phyloP scores from a whole-genome alignment of 2,329 filamentous ascomycete species.

The Phaeoacremonium minimum region DNA sequence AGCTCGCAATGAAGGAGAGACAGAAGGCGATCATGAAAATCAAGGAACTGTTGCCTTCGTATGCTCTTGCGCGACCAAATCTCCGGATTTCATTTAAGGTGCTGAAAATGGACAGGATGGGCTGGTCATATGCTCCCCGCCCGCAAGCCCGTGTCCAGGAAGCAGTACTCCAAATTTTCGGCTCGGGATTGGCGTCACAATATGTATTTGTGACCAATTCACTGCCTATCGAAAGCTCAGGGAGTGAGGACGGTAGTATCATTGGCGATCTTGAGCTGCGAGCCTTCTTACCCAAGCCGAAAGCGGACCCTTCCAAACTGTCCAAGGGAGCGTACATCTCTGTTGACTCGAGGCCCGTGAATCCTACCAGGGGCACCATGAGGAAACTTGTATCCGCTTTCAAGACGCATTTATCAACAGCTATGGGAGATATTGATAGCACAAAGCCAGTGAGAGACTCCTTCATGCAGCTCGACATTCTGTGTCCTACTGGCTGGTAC shows the following conservation, averaged over 20 bases:
- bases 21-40: conserved; percentile 52
- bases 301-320: conserved; percentile 37
- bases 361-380: conserved; percentile 45
- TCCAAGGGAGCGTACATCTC: conserved; percentile 58
- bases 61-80: conserved; percentile 62
- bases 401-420: conserved; percentile 39
- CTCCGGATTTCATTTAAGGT: conserved; percentile 59
- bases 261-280: conserved; percentile 48
- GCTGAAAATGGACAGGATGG: conserved; percentile 43
- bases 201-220: conserved; percentile 38
- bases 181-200: conserved; percentile 48
- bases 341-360: conserved; percentile 64
- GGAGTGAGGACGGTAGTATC: too few species aligned
- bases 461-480: conserved; percentile 62
- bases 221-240: neutral
- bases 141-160: conserved; percentile 46
- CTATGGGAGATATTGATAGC: conserved; percentile 14
- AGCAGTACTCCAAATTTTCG: conserved; percentile 58
- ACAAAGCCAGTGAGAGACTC: conserved; percentile 36
- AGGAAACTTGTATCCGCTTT: conserved; percentile 56
- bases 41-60: conserved; percentile 56
- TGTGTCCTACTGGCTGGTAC: conserved; percentile 58
- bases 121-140: conserved; percentile 62
- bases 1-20: conserved; percentile 52
- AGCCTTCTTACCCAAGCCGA: conserved; percentile 52